Evolutionary conservation across 768 basidiomycete genomes (phyloP).

Genomic region (Ephemerocybe angulata): DNA sequence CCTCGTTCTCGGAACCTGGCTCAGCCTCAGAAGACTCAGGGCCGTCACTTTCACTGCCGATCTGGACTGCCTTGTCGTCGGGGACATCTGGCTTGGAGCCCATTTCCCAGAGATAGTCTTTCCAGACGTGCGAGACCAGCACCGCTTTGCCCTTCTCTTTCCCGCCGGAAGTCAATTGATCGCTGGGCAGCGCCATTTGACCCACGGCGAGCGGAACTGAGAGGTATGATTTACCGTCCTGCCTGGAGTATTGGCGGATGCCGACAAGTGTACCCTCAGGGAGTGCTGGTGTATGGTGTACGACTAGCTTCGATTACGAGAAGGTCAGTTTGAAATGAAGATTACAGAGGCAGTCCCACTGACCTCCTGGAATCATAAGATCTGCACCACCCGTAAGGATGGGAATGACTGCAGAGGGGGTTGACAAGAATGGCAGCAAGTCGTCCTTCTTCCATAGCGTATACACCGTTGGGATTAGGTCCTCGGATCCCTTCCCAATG

Average conservation of each 20-base stretch:
- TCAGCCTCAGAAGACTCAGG: conserved; percentile 12
- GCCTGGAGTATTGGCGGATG: conserved; percentile 47
- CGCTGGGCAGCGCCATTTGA: conserved; percentile 55
- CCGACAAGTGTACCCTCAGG: conserved; percentile 54
- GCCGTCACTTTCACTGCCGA: conserved; percentile 12
- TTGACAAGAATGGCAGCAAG: conserved; percentile 67
- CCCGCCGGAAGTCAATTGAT: conserved; percentile 38
- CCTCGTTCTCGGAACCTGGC: conserved; percentile 10
- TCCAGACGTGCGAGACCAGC: conserved; percentile 68
- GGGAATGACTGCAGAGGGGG: conserved; percentile 67
- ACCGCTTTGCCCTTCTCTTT: conserved; percentile 76
- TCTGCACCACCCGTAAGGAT: conserved; percentile 77
- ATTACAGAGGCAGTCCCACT: conserved; percentile 20
- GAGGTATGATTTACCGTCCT: conserved; percentile 29
- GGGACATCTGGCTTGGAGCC: conserved; percentile 63
- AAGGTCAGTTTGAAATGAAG: conserved; percentile 7
- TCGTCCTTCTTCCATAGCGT: conserved; percentile 74
- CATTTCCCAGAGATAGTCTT: conserved; percentile 71
- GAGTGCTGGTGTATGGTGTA: conserved; percentile 46
- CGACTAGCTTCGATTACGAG: conserved; percentile 46
- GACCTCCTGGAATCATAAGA: conserved; percentile 85
- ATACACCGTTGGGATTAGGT: conserved; percentile 77
- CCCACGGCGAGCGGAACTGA: conserved; percentile 75
- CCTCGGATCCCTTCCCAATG: conserved; percentile 61
- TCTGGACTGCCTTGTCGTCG: conserved; percentile 27